phyloP scores from a whole-genome alignment of 352 stramenopile genomes.

The Lagenidium giganteum region DNA sequence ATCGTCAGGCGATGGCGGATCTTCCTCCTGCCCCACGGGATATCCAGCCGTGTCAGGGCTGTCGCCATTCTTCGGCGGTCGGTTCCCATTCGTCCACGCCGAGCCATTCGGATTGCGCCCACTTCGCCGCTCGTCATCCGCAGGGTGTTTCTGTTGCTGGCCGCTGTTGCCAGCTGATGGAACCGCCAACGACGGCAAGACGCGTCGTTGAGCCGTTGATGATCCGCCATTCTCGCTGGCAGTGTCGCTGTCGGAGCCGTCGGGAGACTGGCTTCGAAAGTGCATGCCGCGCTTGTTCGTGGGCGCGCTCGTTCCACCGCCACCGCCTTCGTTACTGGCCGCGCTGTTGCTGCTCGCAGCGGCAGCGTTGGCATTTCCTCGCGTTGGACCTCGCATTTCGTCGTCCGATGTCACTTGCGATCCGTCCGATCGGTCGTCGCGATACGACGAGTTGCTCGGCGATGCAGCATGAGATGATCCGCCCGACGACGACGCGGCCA shows the following conservation, averaged over 20 bases:
- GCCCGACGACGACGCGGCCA: too few relatives aligned
- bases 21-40: constrained; percentile 8
- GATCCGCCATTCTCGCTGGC: too few relatives aligned
- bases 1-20: constrained; percentile 26
- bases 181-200: too few relatives aligned
- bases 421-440: constrained; percentile 12
- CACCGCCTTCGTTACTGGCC: background rate
- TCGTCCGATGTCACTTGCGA: constrained; percentile 17
- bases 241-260: too few relatives aligned
- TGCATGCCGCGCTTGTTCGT: background rate
- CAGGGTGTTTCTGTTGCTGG: too few relatives aligned
- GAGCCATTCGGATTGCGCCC: too few relatives aligned
- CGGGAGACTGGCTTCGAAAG: background rate
- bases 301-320: background rate
- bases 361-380: background rate
- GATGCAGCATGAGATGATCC: too few relatives aligned
- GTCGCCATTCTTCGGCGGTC: too few relatives aligned
- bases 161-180: too few relatives aligned
- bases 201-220: background rate
- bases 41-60: too few relatives aligned
- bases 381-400: constrained; percentile 10
- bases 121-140: too few relatives aligned
- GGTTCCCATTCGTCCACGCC: too few relatives aligned
- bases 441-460: constrained; percentile 1
- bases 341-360: background rate